These are phyloP conservation scores for Gastrodia elata DNA, from an alignment of 106 monocot genomes.

Conservation along the genomic window DNA sequence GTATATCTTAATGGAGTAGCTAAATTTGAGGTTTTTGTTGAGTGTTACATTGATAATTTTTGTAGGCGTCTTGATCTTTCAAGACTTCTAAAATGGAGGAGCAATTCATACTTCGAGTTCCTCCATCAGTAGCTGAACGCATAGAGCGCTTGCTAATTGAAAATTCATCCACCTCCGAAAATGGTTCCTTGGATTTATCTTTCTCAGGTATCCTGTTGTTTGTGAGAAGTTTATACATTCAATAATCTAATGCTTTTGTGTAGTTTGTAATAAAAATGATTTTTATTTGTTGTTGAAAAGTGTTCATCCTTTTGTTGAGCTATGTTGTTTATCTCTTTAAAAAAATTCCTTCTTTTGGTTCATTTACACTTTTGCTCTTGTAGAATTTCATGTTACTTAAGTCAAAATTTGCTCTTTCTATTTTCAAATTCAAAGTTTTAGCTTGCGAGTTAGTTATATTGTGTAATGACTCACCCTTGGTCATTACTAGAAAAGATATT, in stretches of 20 bases:
- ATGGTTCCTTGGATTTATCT: constrained; percentile 65
- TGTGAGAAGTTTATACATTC: no score
- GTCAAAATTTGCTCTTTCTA: neutral
- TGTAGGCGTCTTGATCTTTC: neutral
- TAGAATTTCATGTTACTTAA: neutral
- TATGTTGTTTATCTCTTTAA: neutral
- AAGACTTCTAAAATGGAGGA: constrained; percentile 52
- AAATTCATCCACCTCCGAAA: constrained; percentile 45
- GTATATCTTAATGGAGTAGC: neutral
- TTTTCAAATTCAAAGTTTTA: neutral
- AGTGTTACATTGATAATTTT: neutral
- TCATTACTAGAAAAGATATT: no score
- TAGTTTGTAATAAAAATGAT: neutral
- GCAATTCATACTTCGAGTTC: constrained; percentile 87
- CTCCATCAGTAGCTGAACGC: constrained; percentile 68
- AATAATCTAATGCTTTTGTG: neutral
- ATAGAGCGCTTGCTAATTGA: constrained; percentile 76
- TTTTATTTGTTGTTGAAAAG: neutral
- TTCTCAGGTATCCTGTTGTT: constrained; percentile 46
- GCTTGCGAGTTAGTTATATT: no score
- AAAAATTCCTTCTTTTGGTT: neutral
- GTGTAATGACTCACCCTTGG: no score
- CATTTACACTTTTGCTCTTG: neutral
- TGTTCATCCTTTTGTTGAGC: neutral
- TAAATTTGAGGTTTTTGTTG: neutral